A percentile compares a stretch with the other conserved stretches of the same genome.
Conservation (phyloP, 192 early-diverging fungal species). For the Backusella macrospora region DNA sequence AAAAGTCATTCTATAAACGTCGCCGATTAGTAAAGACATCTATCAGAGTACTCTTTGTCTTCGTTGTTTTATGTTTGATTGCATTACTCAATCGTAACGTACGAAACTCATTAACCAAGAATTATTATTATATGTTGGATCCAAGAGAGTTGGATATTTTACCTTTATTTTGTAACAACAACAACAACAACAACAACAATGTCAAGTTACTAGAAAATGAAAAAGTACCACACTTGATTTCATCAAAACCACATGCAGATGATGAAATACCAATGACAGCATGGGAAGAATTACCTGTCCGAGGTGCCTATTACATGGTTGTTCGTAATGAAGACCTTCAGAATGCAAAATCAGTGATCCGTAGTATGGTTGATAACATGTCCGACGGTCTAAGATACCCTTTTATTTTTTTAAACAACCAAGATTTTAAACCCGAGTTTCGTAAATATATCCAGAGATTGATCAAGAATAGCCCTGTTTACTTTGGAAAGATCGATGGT, state of each 20-base stretch:
- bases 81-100: constrained; percentile 6
- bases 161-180: background rate
- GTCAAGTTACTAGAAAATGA: background rate
- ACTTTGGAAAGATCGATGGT: constrained; percentile 49
- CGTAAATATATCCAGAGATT: constrained; percentile 26
- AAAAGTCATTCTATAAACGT: constrained; percentile 6
- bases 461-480: background rate
- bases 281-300: constrained; percentile 21
- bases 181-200: background rate
- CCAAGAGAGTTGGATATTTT: constrained; percentile 1
- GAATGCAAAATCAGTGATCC: constrained; percentile 57
- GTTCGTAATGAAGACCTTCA: constrained; percentile 71
- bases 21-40: background rate
- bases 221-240: background rate
- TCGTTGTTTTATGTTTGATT: background rate
- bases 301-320: constrained; percentile 42
- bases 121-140: background rate
- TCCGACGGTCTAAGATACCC: constrained; percentile 73
- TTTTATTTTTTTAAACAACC: constrained; percentile 74
- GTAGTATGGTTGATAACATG: constrained; percentile 69
- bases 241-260: background rate
- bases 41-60: background rate
- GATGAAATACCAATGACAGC: constrained; percentile 10
- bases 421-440: constrained; percentile 65
- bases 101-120: background rate